These are phyloP conservation scores for Penicillium manginii DNA, from an alignment of 495 filamentous ascomycete species.

Conservation along the genomic window DNA sequence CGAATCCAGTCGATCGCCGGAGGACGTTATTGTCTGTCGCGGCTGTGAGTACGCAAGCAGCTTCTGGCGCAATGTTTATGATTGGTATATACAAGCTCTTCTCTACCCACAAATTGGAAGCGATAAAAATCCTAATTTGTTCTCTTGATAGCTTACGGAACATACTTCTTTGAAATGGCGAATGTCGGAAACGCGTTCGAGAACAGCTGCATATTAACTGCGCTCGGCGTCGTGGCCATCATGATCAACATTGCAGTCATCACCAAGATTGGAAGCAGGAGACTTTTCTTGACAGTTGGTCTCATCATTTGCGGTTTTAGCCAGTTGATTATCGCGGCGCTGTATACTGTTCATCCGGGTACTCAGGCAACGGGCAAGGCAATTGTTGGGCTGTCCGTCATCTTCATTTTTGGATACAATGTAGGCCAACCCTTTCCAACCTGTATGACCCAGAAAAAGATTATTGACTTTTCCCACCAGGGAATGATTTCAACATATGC, in stretches of 20 bases:
- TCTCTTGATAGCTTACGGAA: conserved; percentile 51
- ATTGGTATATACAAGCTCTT: conserved; percentile 37
- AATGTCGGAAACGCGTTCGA: conserved; percentile 60
- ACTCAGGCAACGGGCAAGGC: conserved; percentile 42
- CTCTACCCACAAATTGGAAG: background rate
- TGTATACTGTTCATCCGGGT: conserved; percentile 54
- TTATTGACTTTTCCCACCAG: background rate
- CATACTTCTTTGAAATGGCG: conserved; percentile 70
- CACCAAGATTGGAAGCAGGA: conserved; percentile 56
- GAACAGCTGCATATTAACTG: conserved; percentile 60
- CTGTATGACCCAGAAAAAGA: background rate
- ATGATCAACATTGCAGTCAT: conserved; percentile 57
- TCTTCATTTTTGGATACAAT: conserved; percentile 63
- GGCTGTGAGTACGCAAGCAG: conserved; percentile 58
- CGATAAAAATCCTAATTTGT: background rate
- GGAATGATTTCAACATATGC: conserved; percentile 49
- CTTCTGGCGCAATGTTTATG: conserved; percentile 64
- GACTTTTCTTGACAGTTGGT: conserved; percentile 55
- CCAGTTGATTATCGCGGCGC: conserved; percentile 52
- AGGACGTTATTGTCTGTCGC: conserved; percentile 54
- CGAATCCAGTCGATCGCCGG: conserved; percentile 55
- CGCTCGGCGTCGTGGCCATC: conserved; percentile 60
- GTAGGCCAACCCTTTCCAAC: conserved; percentile 17
- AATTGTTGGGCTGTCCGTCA: conserved; percentile 56
- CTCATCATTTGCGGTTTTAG: conserved; percentile 59